These are phyloP conservation scores for Theobroma grandiflorum DNA, from an alignment of 441 rosid species.

Conservation along the genomic window DNA sequence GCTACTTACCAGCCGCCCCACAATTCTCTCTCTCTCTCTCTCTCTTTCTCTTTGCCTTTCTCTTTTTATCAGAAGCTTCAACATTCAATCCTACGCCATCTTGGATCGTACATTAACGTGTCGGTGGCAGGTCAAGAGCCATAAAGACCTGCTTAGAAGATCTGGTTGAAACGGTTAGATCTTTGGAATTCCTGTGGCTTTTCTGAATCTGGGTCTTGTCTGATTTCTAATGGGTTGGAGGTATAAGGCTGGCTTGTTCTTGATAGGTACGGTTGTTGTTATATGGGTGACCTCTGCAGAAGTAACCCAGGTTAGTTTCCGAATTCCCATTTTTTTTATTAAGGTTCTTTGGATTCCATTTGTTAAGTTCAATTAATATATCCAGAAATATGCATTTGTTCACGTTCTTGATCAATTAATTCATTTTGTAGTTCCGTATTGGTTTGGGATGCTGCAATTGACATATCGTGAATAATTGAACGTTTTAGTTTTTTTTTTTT, in stretches of 20 bases:
- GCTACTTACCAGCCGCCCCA: constrained; percentile 24
- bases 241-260: constrained; percentile 85
- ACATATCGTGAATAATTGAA: constrained; percentile 3
- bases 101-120: constrained; percentile 20
- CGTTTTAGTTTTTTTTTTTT: neutral
- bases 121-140: constrained; percentile 18
- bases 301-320: constrained; percentile 87
- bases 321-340: neutral
- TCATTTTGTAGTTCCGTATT: neutral
- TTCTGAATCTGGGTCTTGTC: constrained; percentile 35
- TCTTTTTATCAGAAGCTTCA: neutral
- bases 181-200: constrained; percentile 34
- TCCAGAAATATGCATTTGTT: neutral
- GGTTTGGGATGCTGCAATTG: neutral
- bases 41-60: neutral
- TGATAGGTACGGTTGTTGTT: constrained; percentile 87
- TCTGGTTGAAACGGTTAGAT: constrained; percentile 38
- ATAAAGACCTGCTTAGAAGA: constrained; percentile 30
- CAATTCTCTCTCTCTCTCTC: neutral
- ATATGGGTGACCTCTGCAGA: constrained; percentile 99
- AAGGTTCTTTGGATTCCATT: constrained; percentile 13
- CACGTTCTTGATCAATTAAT: constrained; percentile 7
- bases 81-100: constrained; percentile 28
- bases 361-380: constrained; percentile 28
- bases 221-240: constrained; percentile 73